Evolutionary conservation across 352 stramenopile species (phyloP).

Genomic region (Plasmopara muralis): DNA sequence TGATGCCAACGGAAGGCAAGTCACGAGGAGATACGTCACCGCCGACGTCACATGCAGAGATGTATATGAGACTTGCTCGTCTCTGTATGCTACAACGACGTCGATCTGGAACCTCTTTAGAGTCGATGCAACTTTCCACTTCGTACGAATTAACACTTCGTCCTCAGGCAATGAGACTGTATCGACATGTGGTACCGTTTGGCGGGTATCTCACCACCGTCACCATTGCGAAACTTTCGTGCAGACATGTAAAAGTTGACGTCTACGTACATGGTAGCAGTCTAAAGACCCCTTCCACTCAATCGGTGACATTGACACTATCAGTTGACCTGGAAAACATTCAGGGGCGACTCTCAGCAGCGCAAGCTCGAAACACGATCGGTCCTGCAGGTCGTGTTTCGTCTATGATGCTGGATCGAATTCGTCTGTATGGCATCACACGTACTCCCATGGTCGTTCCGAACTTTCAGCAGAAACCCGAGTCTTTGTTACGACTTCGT

Average conservation of each 20-base stretch:
- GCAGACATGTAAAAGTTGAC: conserved; percentile 54
- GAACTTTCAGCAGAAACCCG: conserved; percentile 8
- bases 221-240: conserved; percentile 57
- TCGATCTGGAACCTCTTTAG: conserved; percentile 3
- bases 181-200: conserved; percentile 40
- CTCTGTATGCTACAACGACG: conserved; percentile 42
- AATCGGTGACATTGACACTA: conserved; percentile 9
- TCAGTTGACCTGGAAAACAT: conserved; percentile 53
- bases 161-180: conserved; percentile 43
- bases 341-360: conserved; percentile 40
- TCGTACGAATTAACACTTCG: conserved; percentile 38
- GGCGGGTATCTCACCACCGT: conserved; percentile 40
- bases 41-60: conserved; percentile 37
- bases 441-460: conserved; percentile 14
- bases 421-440: conserved; percentile 41
- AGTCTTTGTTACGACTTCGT: conserved; percentile 9
- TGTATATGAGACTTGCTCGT: conserved; percentile 57
- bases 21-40: conserved; percentile 30
- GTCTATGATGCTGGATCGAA: conserved; percentile 46
- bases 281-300: background rate
- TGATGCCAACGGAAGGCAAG: conserved; percentile 41
- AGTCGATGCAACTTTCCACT: conserved; percentile 10
- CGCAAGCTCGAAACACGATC: conserved; percentile 24
- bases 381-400: conserved; percentile 29
- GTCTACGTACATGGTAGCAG: conserved; percentile 37